Evolutionary conservation across 1,284 basidiomycete species (phyloP).

Genomic region (Melampsora abietis-canadensis): DNA sequence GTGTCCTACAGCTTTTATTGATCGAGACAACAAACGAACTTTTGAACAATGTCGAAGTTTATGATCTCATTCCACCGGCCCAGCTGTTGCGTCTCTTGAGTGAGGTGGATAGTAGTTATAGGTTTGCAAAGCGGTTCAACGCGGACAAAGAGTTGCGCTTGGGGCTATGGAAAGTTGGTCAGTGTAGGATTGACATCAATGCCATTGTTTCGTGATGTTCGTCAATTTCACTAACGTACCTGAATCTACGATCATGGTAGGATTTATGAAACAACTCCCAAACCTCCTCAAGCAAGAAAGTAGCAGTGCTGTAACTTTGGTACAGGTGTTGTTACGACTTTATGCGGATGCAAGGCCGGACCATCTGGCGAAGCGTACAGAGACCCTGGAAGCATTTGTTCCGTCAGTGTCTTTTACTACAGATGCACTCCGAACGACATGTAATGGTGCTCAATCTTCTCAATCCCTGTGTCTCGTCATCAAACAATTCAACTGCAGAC

Average conservation of each 20-base stretch:
- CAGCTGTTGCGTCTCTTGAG: slow-evolving; percentile 89
- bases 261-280: slow-evolving; percentile 99
- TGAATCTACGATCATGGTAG: slow-evolving; percentile 55
- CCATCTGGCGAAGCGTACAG: slow-evolving; percentile 73
- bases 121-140: slow-evolving; percentile 95
- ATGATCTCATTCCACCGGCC: slow-evolving; percentile 87
- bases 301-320: slow-evolving; percentile 88
- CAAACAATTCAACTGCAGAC: slow-evolving; percentile 56
- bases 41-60: slow-evolving; percentile 85
- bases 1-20: slow-evolving; percentile 89
- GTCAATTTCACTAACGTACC: too few species aligned
- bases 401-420: slow-evolving; percentile 63
- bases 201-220: too few species aligned
- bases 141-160: slow-evolving; percentile 96
- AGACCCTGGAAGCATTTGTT: slow-evolving; percentile 81
- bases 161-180: slow-evolving; percentile 97
- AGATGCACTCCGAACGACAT: too few species aligned
- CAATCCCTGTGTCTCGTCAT: background rate
- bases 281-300: slow-evolving; percentile 98
- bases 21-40: slow-evolving; percentile 98
- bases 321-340: slow-evolving; percentile 87
- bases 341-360: slow-evolving; percentile 85
- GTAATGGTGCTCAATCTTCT: background rate
- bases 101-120: slow-evolving; percentile 92
- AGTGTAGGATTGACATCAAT: slow-evolving; percentile 34